Conservation (phyloP, 352 stramenopile species). For the Phytophthora europaea region DNA sequence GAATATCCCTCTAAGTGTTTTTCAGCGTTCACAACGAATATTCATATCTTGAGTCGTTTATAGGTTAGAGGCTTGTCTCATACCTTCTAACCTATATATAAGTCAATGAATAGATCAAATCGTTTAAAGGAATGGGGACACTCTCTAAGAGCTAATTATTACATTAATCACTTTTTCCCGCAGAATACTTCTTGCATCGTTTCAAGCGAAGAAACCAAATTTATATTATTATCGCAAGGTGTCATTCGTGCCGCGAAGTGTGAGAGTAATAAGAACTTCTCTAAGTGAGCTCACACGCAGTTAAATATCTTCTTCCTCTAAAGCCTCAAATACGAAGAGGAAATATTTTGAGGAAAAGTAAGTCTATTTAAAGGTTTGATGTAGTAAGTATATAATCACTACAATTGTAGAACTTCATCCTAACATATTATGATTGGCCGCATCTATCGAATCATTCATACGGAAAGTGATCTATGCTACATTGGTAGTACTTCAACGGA, state of each 20-base stretch:
- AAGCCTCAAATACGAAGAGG: not conserved
- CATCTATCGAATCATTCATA: too few relatives aligned
- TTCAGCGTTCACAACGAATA: not conserved
- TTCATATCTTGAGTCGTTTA: not conserved
- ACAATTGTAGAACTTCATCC: too few relatives aligned
- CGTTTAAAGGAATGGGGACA: not conserved
- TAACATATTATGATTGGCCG: too few relatives aligned
- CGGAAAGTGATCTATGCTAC: too few relatives aligned
- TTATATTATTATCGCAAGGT: conserved; percentile 1
- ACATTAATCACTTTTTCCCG: not conserved
- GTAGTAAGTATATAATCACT: conserved; percentile 14
- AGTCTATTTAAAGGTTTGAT: not conserved
- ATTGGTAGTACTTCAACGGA: too few relatives aligned
- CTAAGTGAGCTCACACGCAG: not conserved
- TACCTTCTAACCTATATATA: not conserved
- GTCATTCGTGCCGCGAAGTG: not conserved
- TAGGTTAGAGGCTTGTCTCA: not conserved
- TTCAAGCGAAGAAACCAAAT: not conserved
- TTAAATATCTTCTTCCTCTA: conserved; percentile 1
- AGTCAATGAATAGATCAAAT: not conserved
- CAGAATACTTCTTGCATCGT: not conserved
- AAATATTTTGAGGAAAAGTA: not conserved
- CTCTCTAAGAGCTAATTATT: not conserved
- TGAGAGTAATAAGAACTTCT: conserved; percentile 1
- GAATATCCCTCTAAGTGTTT: not conserved